Evolutionary conservation across 345 rosid genomes (phyloP), one percentile per base, ranked within the genome.

Genomic region (Abelmoschus esculentus): DNA sequence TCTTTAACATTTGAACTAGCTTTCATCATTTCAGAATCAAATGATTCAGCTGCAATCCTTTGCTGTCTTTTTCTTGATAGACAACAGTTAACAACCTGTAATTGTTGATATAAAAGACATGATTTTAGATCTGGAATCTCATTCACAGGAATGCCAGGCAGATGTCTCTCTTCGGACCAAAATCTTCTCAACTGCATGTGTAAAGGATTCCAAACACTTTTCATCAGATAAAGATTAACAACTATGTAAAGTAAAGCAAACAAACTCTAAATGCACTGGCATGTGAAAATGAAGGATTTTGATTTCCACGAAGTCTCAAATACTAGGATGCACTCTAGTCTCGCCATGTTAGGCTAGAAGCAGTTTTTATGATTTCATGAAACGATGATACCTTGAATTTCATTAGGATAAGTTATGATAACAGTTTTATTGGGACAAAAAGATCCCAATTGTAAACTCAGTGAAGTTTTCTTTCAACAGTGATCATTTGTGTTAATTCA

Each of bases 1-100:
- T 81, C 82, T 71, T 88, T 81, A 29, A 32, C 31, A 54, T 60
- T 75, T 32, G 79, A 75, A 81, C 74, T 78, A 69, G 85, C 80
- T 70, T 85, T 81, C 77, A 80, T 85, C 80, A 93, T 80, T 62
- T 80, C 82, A 53, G 83, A 82, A 76, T 89, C 93, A 79, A 91
- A 77, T 66, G 90, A 85, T 82, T 88, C 88, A 5, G 87, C 77
- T 10, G 93, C 91, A 72, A 86, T 68, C 69, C 38, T 10, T 53
- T 69, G 82, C 19, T 81, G 92, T 50, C 76, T 82, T 87, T 91
- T 89, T 77, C 97, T 87, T 19, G 91, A 82, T 78, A 93, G 78
- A 73, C 98, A 93, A 57, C 97, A 86, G 78, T 93, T 93, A 76
- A 93, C 80, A 74, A 93, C 97, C 81, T 91, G 97, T 75, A 93